Conservation (phyloP, 495 filamentous ascomycete species). For the Xylaria scruposa region DNA sequence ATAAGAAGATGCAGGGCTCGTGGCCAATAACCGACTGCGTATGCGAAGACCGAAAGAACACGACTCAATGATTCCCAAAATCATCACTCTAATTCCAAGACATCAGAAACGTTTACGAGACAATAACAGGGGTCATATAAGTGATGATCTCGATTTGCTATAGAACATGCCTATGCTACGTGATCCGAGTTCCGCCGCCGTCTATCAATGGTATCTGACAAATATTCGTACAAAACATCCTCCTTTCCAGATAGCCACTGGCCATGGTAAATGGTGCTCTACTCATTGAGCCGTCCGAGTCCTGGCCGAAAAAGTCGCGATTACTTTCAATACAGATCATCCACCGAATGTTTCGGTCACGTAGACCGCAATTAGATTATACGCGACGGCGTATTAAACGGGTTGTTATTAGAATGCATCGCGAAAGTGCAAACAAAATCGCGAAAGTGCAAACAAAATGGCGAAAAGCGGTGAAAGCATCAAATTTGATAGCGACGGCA, state of each 20-base stretch:
- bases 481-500: neutral
- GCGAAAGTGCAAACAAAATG: neutral
- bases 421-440: neutral
- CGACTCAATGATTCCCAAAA: neutral
- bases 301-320: neutral
- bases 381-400: neutral
- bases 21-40: neutral
- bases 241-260: neutral
- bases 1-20: neutral
- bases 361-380: neutral
- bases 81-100: neutral
- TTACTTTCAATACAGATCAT: neutral
- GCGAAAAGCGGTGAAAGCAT: too few relatives aligned
- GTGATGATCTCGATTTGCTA: neutral
- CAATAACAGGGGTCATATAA: neutral
- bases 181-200: neutral
- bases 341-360: neutral
- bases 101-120: neutral
- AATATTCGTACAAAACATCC: neutral
- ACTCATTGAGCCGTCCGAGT: neutral
- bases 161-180: conserved; percentile 1
- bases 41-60: neutral
- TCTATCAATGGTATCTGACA: neutral
- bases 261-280: neutral
- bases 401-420: neutral